These are phyloP conservation scores for Saccharomyces kudriavzevii DNA, from an alignment of 805 yeast genomes.

Conservation along the genomic window DNA sequence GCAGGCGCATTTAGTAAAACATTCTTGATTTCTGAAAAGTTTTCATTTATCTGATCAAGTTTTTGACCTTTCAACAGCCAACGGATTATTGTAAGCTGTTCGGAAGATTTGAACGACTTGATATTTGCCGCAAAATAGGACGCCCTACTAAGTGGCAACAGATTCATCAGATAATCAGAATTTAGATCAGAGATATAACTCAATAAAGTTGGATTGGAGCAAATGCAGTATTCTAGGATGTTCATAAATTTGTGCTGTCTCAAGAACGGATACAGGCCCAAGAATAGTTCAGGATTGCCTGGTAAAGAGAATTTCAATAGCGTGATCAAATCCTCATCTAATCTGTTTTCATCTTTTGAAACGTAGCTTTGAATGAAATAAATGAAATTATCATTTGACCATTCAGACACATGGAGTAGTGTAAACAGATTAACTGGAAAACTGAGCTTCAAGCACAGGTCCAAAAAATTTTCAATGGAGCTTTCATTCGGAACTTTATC, in stretches of 20 bases:
- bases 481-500: slow-evolving; percentile 8
- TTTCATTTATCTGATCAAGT: neutral
- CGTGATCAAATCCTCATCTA: neutral
- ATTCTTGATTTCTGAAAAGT: neutral
- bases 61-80: neutral
- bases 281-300: slow-evolving; percentile 1
- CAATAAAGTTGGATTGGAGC: neutral
- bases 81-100: neutral
- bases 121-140: neutral
- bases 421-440: slow-evolving; percentile 4
- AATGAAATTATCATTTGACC: slow-evolving; percentile 9
- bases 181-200: neutral
- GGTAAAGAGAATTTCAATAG: slow-evolving; percentile 1
- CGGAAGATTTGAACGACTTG: neutral
- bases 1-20: neutral
- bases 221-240: neutral
- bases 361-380: slow-evolving; percentile 8
- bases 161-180: neutral
- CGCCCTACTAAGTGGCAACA: neutral
- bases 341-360: neutral
- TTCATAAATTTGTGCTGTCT: neutral
- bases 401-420: slow-evolving; percentile 6
- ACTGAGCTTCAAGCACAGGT: slow-evolving; percentile 7
- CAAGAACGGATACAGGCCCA: neutral
- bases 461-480: slow-evolving; percentile 14